Evolutionary conservation across 192 early-diverging fungal species (phyloP).

Genomic region (Ambispora gerdemannii): DNA sequence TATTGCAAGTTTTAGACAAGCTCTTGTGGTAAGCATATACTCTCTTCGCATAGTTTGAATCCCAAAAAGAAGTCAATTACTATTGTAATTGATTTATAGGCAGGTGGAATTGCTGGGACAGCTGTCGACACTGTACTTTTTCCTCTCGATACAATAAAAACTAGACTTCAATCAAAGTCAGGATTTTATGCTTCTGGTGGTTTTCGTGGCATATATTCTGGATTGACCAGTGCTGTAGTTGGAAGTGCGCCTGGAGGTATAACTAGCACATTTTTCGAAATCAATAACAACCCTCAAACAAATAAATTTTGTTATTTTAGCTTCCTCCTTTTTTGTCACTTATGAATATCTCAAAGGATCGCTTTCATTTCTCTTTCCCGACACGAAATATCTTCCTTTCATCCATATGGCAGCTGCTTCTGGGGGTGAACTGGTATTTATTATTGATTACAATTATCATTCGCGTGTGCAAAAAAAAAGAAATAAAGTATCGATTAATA

Average conservation of each 20-base stretch:
- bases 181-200: slow-evolving; percentile 86
- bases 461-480: too few species aligned
- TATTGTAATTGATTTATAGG: slow-evolving; percentile 32
- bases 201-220: slow-evolving; percentile 87
- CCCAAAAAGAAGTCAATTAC: background rate
- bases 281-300: background rate
- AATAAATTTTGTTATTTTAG: slow-evolving; percentile 34
- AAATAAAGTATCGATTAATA: too few species aligned
- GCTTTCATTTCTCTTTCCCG: slow-evolving; percentile 39
- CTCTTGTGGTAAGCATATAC: background rate
- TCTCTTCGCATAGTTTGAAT: background rate
- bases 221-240: slow-evolving; percentile 84
- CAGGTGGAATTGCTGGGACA: slow-evolving; percentile 88
- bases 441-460: background rate
- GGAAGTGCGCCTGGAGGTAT: slow-evolving; percentile 88
- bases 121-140: slow-evolving; percentile 91
- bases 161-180: slow-evolving; percentile 80
- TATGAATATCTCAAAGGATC: slow-evolving; percentile 80
- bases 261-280: background rate
- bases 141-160: slow-evolving; percentile 97
- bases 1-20: background rate
- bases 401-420: slow-evolving; percentile 89
- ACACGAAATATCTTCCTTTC: slow-evolving; percentile 54
- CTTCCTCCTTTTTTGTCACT: slow-evolving; percentile 86
- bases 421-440: slow-evolving; percentile 79